Evolutionary conservation across 208 protist species (phyloP).

Genomic region (Trichomonas gallinae): DNA sequence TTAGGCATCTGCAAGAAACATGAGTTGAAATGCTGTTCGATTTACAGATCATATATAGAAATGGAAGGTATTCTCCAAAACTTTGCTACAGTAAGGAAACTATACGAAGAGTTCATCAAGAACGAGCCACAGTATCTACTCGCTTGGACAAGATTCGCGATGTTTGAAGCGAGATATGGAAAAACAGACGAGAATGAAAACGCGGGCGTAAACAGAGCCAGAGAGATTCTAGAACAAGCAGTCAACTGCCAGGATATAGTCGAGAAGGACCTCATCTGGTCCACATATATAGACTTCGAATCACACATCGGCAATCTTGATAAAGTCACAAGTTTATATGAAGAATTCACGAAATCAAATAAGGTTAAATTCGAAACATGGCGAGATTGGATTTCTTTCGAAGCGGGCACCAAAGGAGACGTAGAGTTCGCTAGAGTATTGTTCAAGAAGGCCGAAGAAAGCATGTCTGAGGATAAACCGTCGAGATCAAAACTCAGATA

Average conservation of each 20-base stretch:
- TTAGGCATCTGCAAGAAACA: not conserved
- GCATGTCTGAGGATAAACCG: not conserved
- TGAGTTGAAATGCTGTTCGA: not conserved
- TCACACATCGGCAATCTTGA: not conserved
- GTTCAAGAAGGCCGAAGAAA: not conserved
- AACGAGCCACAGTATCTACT: not conserved
- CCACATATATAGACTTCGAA: slow-evolving; percentile 4
- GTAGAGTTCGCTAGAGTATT: not conserved
- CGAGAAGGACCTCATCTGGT: not conserved
- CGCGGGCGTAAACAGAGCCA: not conserved
- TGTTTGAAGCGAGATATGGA: not conserved
- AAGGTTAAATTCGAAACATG: not conserved
- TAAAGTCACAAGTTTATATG: not conserved
- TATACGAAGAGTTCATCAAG: not conserved
- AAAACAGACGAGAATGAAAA: not conserved
- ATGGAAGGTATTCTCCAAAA: not conserved
- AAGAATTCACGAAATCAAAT: not conserved
- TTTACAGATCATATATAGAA: slow-evolving; percentile 1
- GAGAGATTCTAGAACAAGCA: not conserved
- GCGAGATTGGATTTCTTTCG: slow-evolving; percentile 1
- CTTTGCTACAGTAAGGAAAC: not conserved
- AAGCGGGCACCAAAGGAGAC: not conserved
- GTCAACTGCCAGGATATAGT: not conserved
- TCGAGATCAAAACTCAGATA: not conserved
- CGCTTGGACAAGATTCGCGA: not conserved